Conservation (phyloP, 108 stramenopile genomes). For the Nannochloropsis gaditana region DNA sequence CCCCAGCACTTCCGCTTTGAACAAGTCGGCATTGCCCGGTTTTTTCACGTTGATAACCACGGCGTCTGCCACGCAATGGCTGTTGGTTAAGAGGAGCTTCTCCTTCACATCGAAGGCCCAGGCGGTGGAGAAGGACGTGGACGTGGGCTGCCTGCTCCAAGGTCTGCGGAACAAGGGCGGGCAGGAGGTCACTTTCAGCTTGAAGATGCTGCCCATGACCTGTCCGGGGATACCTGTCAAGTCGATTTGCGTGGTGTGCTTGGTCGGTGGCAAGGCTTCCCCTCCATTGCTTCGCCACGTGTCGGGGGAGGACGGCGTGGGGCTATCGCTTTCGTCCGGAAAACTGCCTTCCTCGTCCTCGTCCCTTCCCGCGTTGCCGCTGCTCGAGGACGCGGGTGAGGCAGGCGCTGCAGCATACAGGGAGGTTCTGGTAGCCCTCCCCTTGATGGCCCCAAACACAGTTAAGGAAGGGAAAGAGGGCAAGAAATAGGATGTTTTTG, state of each 20-base stretch:
- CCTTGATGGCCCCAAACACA: not conserved
- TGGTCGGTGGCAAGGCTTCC: not conserved
- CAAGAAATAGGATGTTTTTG: not conserved
- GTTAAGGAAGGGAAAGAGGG: not conserved
- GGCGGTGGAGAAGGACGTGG: not conserved
- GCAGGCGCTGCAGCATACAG: not conserved
- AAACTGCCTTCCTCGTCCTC: not conserved
- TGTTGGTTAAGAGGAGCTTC: not conserved
- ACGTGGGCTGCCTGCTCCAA: conserved; percentile 8
- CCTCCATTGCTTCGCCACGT: not conserved
- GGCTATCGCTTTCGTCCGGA: not conserved
- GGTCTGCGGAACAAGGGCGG: conserved; percentile 9
- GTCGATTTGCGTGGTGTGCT: not conserved
- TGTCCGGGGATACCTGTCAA: not conserved
- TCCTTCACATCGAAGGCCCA: conserved; percentile 15
- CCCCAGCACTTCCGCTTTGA: conserved; percentile 23
- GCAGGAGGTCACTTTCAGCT: conserved; percentile 1
- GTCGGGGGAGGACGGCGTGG: not conserved
- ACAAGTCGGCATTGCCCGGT: not conserved
- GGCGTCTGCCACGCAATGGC: not conserved
- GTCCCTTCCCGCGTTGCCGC: not conserved
- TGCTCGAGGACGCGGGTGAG: not conserved
- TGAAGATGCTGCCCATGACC: not conserved
- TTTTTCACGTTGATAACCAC: not conserved
- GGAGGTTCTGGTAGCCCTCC: not conserved